Base-by-base conservation (phyloP, 768 basidiomycete genomes). In the Pleurotus platypus region DNA sequence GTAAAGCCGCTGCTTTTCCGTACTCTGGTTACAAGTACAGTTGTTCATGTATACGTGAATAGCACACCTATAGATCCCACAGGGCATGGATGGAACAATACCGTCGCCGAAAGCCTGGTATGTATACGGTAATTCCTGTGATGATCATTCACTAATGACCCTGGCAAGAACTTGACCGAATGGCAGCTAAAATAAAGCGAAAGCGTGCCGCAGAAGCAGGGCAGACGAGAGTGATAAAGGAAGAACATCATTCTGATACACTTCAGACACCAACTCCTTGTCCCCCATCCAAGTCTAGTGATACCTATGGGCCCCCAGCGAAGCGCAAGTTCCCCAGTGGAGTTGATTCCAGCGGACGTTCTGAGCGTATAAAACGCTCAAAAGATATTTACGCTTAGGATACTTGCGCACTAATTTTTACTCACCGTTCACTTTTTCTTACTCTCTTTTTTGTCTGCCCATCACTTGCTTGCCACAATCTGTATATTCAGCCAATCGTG, bases 1-100 rank as follows among this genome's bases (percentile, higher is more conserved):
- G 87, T 86, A 63, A 61, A 67, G 45, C 46, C 42, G 27, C 24
- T 35, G 30, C 39, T 53, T 6, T 57, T 13, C 56, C 5, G 40
- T 53, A 35, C n/a, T 20, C 18, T 9, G 18, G 37, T 11, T 40
- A 27, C 35, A 35, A 26, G n/a, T 46, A 53, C 50, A 45, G 50
- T 61, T 42, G 61, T 51, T 51, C 15, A 22, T 49, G n/a, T 38
- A 50, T 5, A 11, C 30, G 7, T 35, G 30, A 45, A 16, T 46
- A 88, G 86, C 75, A 79, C 64, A 74, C 79, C 20, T 80, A 79
- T 63, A 74, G 87, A 59, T 73, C 81, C 37, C 65, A 67, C 2
- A 85, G 81, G 62, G 75, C 84, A 5, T 89, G 86, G 86, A 75
- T 71, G 16, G 84, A 86, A 64, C 83, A 78, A 61, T 85, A 81